A percentile compares a stretch with the other conserved stretches of the same genome.
These are phyloP conservation scores for Citrus australasica DNA, from an alignment of 345 rosid genomes.

Conservation along the genomic window DNA sequence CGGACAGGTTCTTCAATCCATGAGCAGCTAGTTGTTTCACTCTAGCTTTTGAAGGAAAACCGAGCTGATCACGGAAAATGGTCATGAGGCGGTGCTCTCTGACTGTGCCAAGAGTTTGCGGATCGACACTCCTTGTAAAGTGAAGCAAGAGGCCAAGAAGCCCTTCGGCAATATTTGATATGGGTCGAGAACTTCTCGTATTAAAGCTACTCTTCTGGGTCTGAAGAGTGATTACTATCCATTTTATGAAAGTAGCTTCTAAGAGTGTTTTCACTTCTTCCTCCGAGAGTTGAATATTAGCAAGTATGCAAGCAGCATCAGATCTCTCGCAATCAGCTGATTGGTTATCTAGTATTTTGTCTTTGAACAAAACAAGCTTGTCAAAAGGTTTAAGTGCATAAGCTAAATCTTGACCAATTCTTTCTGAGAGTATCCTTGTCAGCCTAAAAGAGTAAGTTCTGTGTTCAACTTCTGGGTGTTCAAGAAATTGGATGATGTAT, in stretches of 20 bases:
- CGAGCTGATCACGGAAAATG: slow-evolving; percentile 25
- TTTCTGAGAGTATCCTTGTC: slow-evolving; percentile 30
- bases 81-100: slow-evolving; percentile 33
- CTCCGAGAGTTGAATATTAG: slow-evolving; percentile 33
- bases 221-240: slow-evolving; percentile 26
- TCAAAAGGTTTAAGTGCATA: slow-evolving; percentile 22
- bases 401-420: slow-evolving; percentile 30
- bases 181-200: slow-evolving; percentile 20
- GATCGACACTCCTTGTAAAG: slow-evolving; percentile 27
- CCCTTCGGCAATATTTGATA: slow-evolving; percentile 38
- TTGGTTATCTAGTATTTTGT: slow-evolving; percentile 28
- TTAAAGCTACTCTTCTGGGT: slow-evolving; percentile 14
- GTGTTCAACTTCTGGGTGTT: slow-evolving; percentile 29
- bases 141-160: slow-evolving; percentile 40
- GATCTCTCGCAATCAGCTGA: slow-evolving; percentile 40
- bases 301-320: slow-evolving; percentile 39
- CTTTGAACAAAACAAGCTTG: slow-evolving; percentile 28
- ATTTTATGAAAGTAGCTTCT: slow-evolving; percentile 30
- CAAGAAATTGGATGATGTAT: slow-evolving; percentile 25
- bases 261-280: slow-evolving; percentile 30
- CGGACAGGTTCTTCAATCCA: slow-evolving; percentile 41
- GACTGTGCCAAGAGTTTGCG: slow-evolving; percentile 14
- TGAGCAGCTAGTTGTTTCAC: slow-evolving; percentile 33
- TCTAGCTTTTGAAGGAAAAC: slow-evolving; percentile 24
- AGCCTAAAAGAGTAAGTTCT: slow-evolving; percentile 35